Evolutionary conservation across 352 stramenopile genomes (phyloP), one percentile per base, ranked within the genome.

Genomic region (Globisporangium lucens): DNA sequence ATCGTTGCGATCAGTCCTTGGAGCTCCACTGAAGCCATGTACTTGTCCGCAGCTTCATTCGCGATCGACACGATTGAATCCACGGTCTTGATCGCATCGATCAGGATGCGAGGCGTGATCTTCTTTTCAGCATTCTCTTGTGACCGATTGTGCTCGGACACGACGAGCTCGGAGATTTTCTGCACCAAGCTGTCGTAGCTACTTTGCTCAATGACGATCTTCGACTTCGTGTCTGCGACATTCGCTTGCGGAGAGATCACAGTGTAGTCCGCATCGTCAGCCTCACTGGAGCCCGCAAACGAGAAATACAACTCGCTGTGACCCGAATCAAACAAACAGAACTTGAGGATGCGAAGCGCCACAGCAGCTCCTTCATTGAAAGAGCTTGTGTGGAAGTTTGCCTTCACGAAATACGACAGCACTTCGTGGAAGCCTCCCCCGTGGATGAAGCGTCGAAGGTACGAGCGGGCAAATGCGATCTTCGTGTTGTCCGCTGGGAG

Each of bases 311-410:
- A 66, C n/a, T 87, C 78, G 55, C 76, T 79, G 56, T 84, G 76
- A 6, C 78, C 80, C 43, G 85, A 82, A 65, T 91, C 83, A 56
- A 96, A 94, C 56, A 94, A 69, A 53, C 86, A 94, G 63, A 89
- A 93, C 57, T 92, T 93, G 52, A 96, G 63, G 46, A 96, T 92
- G 36, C 87, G 82, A 55, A 96, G 73, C 47, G 87, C 85, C 3
- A 95, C 87, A 2, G 88, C 89, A 49, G 83, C 82, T 38, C 87
- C 87, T 84, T 96, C 87, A 67, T 95, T 93, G 51, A 92, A 94
- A 3, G 84, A 87, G 47, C 75, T 86, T 20, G 83, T 75, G 41
- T 85, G 77, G 38, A 93, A 89, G 56, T 87, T 86, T 8, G 82
- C 76, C 43, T 73, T 75, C 49, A 95, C 80, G 72, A 96, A 95